phyloP scores from a whole-genome alignment of 768 basidiomycete species.

The Leccinellum luteum region DNA sequence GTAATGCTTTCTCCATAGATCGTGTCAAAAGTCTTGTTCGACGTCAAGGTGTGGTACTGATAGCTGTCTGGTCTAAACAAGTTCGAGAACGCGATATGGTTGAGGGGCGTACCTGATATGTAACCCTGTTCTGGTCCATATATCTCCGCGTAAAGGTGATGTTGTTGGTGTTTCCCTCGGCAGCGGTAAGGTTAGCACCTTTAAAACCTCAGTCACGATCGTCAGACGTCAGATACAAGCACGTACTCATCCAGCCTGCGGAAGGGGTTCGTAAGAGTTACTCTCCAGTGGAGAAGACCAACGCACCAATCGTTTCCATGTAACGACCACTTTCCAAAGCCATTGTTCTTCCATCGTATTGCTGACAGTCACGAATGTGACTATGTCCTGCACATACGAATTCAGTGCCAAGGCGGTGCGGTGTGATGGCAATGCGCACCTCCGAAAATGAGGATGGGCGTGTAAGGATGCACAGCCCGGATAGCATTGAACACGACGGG shows the following conservation, averaged over 20 bases:
- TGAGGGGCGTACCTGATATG: constrained; percentile 53
- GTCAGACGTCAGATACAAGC: not conserved
- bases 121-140: constrained; percentile 75
- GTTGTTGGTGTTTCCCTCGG: constrained; percentile 40
- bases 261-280: not conserved
- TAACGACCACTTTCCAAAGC: constrained; percentile 83
- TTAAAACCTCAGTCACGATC: not conserved
- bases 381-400: constrained; percentile 46
- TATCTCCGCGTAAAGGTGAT: constrained; percentile 70
- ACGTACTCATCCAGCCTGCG: constrained; percentile 62
- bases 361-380: constrained; percentile 27
- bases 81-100: not conserved
- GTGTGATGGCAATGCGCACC: constrained; percentile 33
- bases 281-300: not conserved
- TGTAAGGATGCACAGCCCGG: constrained; percentile 63
- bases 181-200: constrained; percentile 49
- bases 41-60: constrained; percentile 64
- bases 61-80: not conserved
- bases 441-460: constrained; percentile 83
- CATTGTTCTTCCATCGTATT: constrained; percentile 24
- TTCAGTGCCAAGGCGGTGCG: not conserved
- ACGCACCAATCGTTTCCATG: constrained; percentile 85
- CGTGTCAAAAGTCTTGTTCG: constrained; percentile 63
- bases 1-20: constrained; percentile 50
- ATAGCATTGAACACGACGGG: constrained; percentile 71